Conservation (phyloP, 768 basidiomycete genomes). For the Xerocomus spinulosus region DNA sequence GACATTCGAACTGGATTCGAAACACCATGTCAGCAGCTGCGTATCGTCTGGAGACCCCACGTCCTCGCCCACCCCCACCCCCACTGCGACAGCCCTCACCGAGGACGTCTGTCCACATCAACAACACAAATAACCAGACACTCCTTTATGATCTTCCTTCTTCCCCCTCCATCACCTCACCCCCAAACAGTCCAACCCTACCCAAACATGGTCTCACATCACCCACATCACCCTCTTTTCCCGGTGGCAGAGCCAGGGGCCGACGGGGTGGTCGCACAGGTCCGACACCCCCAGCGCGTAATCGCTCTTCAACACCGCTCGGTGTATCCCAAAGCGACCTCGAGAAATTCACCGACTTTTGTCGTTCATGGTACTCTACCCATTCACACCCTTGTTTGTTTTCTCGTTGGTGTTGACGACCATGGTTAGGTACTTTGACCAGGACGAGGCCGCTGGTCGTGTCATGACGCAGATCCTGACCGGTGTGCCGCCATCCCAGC, state of each 20-base stretch:
- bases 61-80: conserved; percentile 53
- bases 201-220: conserved; percentile 41
- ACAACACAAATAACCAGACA: conserved; percentile 48
- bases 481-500: conserved; percentile 75
- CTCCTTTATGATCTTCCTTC: conserved; percentile 77
- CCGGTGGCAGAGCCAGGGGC: conserved; percentile 44
- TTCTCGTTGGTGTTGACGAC: conserved; percentile 5
- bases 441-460: conserved; percentile 73
- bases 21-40: conserved; percentile 54
- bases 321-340: conserved; percentile 63
- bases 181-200: conserved; percentile 49
- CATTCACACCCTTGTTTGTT: background rate
- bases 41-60: conserved; percentile 62
- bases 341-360: conserved; percentile 72
- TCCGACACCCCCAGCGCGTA: conserved; percentile 49
- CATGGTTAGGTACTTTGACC: conserved; percentile 71
- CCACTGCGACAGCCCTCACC: conserved; percentile 52
- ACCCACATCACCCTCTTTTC: conserved; percentile 56
- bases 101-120: conserved; percentile 40
- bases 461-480: conserved; percentile 80
- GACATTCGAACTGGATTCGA: conserved; percentile 33
- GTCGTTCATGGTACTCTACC: conserved; percentile 65
- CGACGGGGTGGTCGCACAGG: conserved; percentile 46
- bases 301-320: conserved; percentile 68
- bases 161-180: conserved; percentile 45